Evolutionary conservation across 768 basidiomycete species (phyloP).

Genomic region (Hypsizygus marmoreus): DNA sequence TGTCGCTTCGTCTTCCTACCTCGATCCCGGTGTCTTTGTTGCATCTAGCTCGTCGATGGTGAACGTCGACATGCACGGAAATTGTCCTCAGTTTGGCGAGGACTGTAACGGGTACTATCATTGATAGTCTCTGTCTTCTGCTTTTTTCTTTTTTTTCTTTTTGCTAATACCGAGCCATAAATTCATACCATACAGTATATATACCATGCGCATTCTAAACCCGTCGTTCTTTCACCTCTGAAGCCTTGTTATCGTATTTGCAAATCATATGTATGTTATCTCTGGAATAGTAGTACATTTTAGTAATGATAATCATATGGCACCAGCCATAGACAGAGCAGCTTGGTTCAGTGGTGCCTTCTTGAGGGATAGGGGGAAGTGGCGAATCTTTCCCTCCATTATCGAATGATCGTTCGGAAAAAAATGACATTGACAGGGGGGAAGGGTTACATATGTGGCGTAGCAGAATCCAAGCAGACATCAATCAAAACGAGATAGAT

Average conservation of each 20-base stretch:
- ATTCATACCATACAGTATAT: background rate
- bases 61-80: conserved; percentile 35
- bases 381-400: too few relatives aligned
- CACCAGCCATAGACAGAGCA: too few relatives aligned
- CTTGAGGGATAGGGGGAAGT: too few relatives aligned
- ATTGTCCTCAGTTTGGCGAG: conserved; percentile 48
- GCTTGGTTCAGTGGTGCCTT: too few relatives aligned
- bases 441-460: too few relatives aligned
- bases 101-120: conserved; percentile 40
- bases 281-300: conserved; percentile 10
- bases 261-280: conserved; percentile 15
- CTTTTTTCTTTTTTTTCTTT: background rate
- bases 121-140: conserved; percentile 16
- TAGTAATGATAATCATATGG: too few relatives aligned
- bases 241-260: conserved; percentile 6
- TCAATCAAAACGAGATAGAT: too few relatives aligned
- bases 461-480: too few relatives aligned
- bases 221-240: conserved; percentile 1
- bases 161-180: background rate
- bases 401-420: too few relatives aligned
- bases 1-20: conserved; percentile 18
- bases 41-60: conserved; percentile 29
- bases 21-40: conserved; percentile 24
- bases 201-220: conserved; percentile 7
- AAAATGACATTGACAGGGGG: too few relatives aligned